Base-by-base conservation (phyloP, 2,329 filamentous ascomycete species). In the Fusarium sp. region DNA sequence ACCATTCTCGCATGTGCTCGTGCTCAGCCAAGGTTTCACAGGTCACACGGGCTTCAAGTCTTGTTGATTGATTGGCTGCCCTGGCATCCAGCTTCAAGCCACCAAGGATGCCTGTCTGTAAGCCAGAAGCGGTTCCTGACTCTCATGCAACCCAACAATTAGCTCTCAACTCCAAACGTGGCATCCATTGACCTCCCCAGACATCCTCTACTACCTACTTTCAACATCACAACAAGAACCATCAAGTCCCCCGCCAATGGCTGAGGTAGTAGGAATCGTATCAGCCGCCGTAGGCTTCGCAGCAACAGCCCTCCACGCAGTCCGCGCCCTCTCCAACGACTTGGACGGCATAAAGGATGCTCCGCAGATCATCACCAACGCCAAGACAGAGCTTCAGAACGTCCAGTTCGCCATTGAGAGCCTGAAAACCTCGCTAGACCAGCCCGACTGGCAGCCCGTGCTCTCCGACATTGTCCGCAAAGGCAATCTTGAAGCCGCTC, bases 371-470 rank as follows among this genome's bases (percentile, higher is more conserved):
- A 45, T 45, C 40, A 1, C 40, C 40, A 45, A 5, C 6, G 40
- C 20, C 40, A 45, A 45, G 7, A 45, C 40, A 0, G 40, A 45
- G 40, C 40, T 45, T 45, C 40, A 9, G 6, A 45, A 22, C 13
- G 40, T 45, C 20, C 40, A 14, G 4, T 45, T 4, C 6, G 13
- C 22, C 40, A 45, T 45, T 4, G 20, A 45, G 40, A 45, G 1
- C 1, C 4, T 45, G 0, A 6, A 45, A 16, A 2, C 20, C 2
- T 0, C 40, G 0, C 40, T 45, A 0, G 3, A 16, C 20, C 40
- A 22, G 6, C 1, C 0, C 4, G 13, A 45, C 6, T 45, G 40
- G 40, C 40, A 45, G 13, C 40, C 40, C 1, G 13, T 45, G 6
- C 20, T 45, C 20, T 22, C 11, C 3, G 2, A 22, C 11, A 45